Evolutionary conservation across 1,139 yeast species (phyloP).

Genomic region (Scheffersomyces titani): DNA sequence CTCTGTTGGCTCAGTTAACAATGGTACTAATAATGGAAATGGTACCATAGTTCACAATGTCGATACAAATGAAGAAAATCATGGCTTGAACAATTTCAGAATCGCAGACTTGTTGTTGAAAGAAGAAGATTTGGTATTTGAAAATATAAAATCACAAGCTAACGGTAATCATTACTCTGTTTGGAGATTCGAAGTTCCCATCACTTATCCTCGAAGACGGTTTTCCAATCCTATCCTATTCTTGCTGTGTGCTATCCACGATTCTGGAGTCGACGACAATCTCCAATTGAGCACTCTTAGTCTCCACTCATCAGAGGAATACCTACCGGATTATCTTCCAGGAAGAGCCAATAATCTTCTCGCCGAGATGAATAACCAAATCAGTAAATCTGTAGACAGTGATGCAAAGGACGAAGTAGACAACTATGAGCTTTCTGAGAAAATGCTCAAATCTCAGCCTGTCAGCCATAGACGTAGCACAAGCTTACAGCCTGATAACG

Average conservation of each 20-base stretch:
- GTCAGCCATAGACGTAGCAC: slow-evolving; percentile 3
- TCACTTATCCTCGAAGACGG: slow-evolving; percentile 39
- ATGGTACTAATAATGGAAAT: background rate
- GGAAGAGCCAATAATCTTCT: slow-evolving; percentile 21
- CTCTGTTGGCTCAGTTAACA: background rate
- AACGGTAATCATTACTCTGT: slow-evolving; percentile 12
- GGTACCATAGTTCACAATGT: background rate
- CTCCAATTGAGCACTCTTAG: background rate
- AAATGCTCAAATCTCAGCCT: background rate
- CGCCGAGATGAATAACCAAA: slow-evolving; percentile 24
- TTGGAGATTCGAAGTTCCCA: slow-evolving; percentile 38
- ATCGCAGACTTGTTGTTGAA: slow-evolving; percentile 16
- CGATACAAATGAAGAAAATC: slow-evolving; percentile 2
- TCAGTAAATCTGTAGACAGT: slow-evolving; percentile 2
- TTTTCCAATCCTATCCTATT: slow-evolving; percentile 30
- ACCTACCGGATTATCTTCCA: slow-evolving; percentile 23
- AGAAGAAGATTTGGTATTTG: slow-evolving; percentile 13
- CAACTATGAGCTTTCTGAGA: background rate
- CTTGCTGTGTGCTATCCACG: slow-evolving; percentile 25
- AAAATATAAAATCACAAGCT: slow-evolving; percentile 6
- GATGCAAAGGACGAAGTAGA: background rate
- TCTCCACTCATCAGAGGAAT: slow-evolving; percentile 4
- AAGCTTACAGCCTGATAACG: slow-evolving; percentile 2
- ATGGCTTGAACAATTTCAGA: slow-evolving; percentile 12
- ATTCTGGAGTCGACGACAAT: slow-evolving; percentile 6